Evolutionary conservation across 108 stramenopile species (phyloP), one percentile per base, ranked within the genome.

Genomic region (Cylindrotheca closterium): DNA sequence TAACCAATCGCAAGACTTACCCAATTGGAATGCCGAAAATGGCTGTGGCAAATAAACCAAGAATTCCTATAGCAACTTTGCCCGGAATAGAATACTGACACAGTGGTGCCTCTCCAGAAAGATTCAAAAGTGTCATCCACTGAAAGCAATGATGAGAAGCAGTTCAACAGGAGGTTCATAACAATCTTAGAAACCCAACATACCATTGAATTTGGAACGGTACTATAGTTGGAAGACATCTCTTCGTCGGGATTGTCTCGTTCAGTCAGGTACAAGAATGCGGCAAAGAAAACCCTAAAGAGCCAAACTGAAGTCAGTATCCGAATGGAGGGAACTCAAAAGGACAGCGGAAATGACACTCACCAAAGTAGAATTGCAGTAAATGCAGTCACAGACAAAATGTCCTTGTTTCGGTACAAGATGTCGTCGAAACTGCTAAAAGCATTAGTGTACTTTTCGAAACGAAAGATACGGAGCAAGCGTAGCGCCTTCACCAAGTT

Each of bases 41-140:
- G 21, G 60, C 67, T n/a, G 66, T 82, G 28, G 93, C 95, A 67
- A 96, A 93, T 3, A 94, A 62, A 49, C 92, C 93, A 8, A 96
- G 63, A 24, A 94, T 55, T 46, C 91, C 93, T 3, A 85, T 73
- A 18, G 84, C 71, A 28, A 96, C 66, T 57, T 94, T 96, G 10
- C 95, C 95, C 58, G 52, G 34, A 12, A 56, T 33, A 27, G 78
- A 85, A 57, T 96, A 96, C 32, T 93, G 81, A 7, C 83, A 82
- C 8, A 96, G 63, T 2, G 95, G 95, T 12, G 88, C 77, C 60
- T 96, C 95, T 1, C 95, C 95, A 24, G 89, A 71, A 8, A 96
- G 79, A 57, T 96, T 96, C 25, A 96, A 65, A 12, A 96, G 71
- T 2, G 95, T 94, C 17, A 96, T 81, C 95, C 95, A 96, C 37